Evolutionary conservation across 148 eudicot species (phyloP), one percentile per base, ranked within the genome.

Genomic region (Cornus suecica): DNA sequence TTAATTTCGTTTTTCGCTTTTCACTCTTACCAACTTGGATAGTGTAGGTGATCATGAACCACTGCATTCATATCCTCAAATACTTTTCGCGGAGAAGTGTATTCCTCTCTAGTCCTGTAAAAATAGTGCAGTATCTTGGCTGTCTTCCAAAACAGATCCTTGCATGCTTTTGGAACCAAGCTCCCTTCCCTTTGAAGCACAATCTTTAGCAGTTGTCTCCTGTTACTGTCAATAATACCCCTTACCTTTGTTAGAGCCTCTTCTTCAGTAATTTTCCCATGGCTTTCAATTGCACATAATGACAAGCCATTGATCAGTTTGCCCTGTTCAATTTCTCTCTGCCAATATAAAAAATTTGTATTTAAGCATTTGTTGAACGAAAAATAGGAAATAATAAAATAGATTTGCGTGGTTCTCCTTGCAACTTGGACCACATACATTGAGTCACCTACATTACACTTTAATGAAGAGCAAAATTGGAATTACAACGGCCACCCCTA

Each of bases 151-250:
- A 63, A 63, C 9, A 26, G 1, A 26, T 63, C 66, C 23, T 63
- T 63, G 66, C 66, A 63, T 6, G 30, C 28, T 63, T 26, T 63
- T 24, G 66, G 66, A 24, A 63, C 66, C 66, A 63, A 63, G 30
- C 66, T 63, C 66, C 66, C 66, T 63, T 63, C 30, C 26, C 5
- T 24, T 63, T 24, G 66, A 63, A 63, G 14, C 66, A 63, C 66
- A 30, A 63, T 3, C 10, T 26, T 63, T 63, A 63, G 31, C 29
- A 63, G 30, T 63, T 63, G 30, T 27, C 66, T 63, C 30, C 30
- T 22, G 28, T 26, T 63, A 9, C 29, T 24, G 1, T 63, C 66
- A 63, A 63, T 63, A 10, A 63, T 63, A 2, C 16, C 24, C 13
- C 16, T 24, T 13, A 63, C 26, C 66, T 63, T 27, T 6, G 30